Evolutionary conservation across 2,329 filamentous ascomycete genomes (phyloP).

Genomic region (Aschersonia sp.): DNA sequence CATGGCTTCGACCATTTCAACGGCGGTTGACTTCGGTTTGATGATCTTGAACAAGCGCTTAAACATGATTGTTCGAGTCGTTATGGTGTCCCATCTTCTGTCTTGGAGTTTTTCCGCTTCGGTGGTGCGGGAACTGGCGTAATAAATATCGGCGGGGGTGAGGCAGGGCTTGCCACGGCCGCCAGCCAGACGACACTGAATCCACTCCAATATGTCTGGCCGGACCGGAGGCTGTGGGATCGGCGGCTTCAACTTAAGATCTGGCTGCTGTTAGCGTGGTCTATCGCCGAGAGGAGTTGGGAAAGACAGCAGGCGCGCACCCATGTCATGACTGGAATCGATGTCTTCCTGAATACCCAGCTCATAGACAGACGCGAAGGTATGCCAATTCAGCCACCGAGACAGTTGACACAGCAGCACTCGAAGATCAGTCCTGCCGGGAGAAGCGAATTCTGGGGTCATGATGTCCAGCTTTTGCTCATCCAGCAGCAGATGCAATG

Average conservation of each 20-base stretch:
- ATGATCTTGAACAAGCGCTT: slow-evolving; percentile 50
- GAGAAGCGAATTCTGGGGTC: slow-evolving; percentile 26
- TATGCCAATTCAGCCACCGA: slow-evolving; percentile 62
- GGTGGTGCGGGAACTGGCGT: slow-evolving; percentile 19
- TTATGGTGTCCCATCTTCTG: slow-evolving; percentile 29
- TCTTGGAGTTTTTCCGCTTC: slow-evolving; percentile 20
- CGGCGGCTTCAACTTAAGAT: slow-evolving; percentile 16
- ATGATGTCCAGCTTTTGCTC: slow-evolving; percentile 69
- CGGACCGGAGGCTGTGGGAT: slow-evolving; percentile 18
- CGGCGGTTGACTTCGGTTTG: slow-evolving; percentile 32
- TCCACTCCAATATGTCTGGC: slow-evolving; percentile 38
- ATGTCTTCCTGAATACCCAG: slow-evolving; percentile 36
- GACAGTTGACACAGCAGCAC: slow-evolving; percentile 69
- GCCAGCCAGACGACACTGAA: slow-evolving; percentile 29
- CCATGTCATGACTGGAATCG: slow-evolving; percentile 21
- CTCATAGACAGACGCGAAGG: slow-evolving; percentile 33
- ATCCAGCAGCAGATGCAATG: slow-evolving; percentile 75
- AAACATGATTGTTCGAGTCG: slow-evolving; percentile 58
- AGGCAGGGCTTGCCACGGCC: slow-evolving; percentile 21
- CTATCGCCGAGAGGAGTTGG: neutral
- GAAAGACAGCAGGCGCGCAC: slow-evolving; percentile 13
- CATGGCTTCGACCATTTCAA: slow-evolving; percentile 61
- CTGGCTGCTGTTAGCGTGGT: slow-evolving; percentile 6
- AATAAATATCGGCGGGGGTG: slow-evolving; percentile 30
- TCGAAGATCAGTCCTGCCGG: slow-evolving; percentile 39